Evolutionary conservation across 306 rosid genomes (phyloP), one percentile per base, ranked within the genome.

Genomic region (Quercus cerris): DNA sequence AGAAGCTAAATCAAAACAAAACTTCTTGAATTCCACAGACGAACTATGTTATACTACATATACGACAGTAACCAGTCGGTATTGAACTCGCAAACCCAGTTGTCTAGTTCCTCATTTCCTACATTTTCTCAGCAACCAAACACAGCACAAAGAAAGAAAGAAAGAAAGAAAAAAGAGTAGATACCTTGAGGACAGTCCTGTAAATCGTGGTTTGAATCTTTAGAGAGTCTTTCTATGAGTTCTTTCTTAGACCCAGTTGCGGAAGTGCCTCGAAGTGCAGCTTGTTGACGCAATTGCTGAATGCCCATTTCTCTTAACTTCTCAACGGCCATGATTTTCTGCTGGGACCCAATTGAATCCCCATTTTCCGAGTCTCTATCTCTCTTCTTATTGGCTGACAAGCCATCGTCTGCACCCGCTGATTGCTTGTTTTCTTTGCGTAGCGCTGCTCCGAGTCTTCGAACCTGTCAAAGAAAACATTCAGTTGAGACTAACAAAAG

Each of bases 361-460:
- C 12, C 90, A 41, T 77, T 81, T 46, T 81, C 79, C 5, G 86
- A 78, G 22, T 77, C 85, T 55, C 90, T 86, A 19, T 71, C 52
- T 79, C 94, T 84, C 90, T 88, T 92, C 69, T 69, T 69, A 38
- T 73, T 80, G 35, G 76, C 63, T 19, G 84, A 59, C 70, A 75
- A 84, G 30, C 30, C 84, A 61, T 19, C 71, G 25, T 67, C 71
- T 33, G 72, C 27, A 38, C 18, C 82, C 1, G 79, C 1, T 20
- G 70, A 19, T 23, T 52, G 70, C 71, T 44, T 71, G 44, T 25
- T 78, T 80, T 90, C 91, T 77, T 84, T 52, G 49, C 86, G 92
- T 77, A 89, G 58, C 44, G 96, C 93, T 1, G 89, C 74, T 72
- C 89, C 85, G 44, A 91, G 89, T 56, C 98, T 84, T 46, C 87